Percentiles rank a stretch among this genome's conserved stretches.
Conservation (phyloP, 345 rosid species). For the Passiflora organensis region DNA sequence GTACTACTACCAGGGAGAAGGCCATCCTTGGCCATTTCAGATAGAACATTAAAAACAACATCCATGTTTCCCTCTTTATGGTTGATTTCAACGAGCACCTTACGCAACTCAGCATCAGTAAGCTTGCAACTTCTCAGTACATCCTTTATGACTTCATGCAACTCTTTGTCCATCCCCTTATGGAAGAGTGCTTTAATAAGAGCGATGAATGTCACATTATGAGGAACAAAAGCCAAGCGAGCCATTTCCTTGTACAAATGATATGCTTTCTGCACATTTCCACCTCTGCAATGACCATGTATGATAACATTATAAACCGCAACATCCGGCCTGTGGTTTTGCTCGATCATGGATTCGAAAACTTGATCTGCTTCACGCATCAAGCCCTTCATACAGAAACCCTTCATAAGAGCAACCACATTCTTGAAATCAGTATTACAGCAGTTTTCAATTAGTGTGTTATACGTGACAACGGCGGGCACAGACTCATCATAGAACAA, state of each 20-base stretch:
- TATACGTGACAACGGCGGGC: slow-evolving; percentile 57
- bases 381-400: slow-evolving; percentile 90
- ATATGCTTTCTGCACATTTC: slow-evolving; percentile 55
- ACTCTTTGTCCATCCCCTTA: slow-evolving; percentile 47
- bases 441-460: slow-evolving; percentile 69
- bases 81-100: slow-evolving; percentile 68
- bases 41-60: slow-evolving; percentile 56
- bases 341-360: slow-evolving; percentile 62
- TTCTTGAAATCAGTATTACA: slow-evolving; percentile 54
- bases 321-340: slow-evolving; percentile 54
- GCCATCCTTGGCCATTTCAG: slow-evolving; percentile 89
- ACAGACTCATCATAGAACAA: slow-evolving; percentile 67
- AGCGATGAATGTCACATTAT: slow-evolving; percentile 59
- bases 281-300: slow-evolving; percentile 74
- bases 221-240: slow-evolving; percentile 50
- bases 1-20: slow-evolving; percentile 44
- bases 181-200: slow-evolving; percentile 56
- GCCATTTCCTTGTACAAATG: slow-evolving; percentile 64
- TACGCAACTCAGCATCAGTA: slow-evolving; percentile 68
- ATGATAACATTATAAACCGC: slow-evolving; percentile 67
- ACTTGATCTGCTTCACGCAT: slow-evolving; percentile 76
- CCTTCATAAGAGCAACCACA: slow-evolving; percentile 64
- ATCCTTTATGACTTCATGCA: slow-evolving; percentile 47
- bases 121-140: slow-evolving; percentile 67
- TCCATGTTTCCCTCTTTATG: slow-evolving; percentile 85